Conservation (phyloP, 192 early-diverging fungal species). For the Geranomyces variabilis region DNA sequence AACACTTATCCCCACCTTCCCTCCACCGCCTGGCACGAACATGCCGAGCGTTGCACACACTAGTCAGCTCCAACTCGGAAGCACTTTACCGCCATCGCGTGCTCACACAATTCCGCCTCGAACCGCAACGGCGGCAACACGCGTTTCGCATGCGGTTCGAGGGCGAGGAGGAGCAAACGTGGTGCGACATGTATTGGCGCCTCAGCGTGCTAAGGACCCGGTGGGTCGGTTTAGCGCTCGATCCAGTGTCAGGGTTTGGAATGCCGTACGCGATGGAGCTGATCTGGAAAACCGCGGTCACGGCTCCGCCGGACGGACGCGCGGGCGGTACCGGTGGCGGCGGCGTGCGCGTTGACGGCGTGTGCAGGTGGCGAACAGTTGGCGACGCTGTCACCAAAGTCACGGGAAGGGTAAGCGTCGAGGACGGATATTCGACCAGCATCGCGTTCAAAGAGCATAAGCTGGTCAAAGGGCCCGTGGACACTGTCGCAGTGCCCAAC, state of each 20-base stretch:
- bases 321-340: too few relatives aligned
- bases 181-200: constrained; percentile 34
- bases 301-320: neutral
- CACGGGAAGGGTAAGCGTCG: neutral
- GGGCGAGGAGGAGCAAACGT: constrained; percentile 22
- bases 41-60: neutral
- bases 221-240: constrained; percentile 30
- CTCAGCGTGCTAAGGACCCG: constrained; percentile 20
- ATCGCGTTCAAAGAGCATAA: constrained; percentile 9
- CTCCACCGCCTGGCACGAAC: constrained; percentile 22
- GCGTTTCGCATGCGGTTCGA: constrained; percentile 7
- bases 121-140: constrained; percentile 11
- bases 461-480: constrained; percentile 9
- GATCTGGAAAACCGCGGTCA: constrained; percentile 15
- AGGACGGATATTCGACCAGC: neutral
- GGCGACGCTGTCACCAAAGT: constrained; percentile 33
- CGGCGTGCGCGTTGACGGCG: constrained; percentile 10
- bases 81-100: constrained; percentile 20
- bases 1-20: constrained; percentile 14
- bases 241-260: constrained; percentile 17
- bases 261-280: constrained; percentile 30
- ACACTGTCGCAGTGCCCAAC: constrained; percentile 32
- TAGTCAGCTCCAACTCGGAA: constrained; percentile 14
- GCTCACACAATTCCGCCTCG: constrained; percentile 16
- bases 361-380: constrained; percentile 27